A percentile compares a stretch with the other conserved stretches of the same genome.
Conservation (phyloP, 352 stramenopile genomes). For the Phytophthora sojae region DNA sequence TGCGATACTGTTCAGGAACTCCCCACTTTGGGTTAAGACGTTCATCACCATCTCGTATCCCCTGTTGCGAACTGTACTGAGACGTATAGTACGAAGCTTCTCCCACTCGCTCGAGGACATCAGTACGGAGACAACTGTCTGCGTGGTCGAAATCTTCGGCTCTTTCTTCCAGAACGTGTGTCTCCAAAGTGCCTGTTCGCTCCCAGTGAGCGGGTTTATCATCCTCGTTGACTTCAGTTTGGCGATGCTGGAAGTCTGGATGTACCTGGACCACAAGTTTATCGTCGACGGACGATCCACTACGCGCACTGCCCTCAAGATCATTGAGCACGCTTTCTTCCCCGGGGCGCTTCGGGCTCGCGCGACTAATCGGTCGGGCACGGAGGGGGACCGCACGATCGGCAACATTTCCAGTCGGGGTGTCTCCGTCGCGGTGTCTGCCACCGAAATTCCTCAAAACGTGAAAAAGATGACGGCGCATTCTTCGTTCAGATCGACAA, state of each 20-base stretch:
- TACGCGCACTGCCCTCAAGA: constrained; percentile 27
- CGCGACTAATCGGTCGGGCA: not conserved
- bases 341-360: constrained; percentile 1
- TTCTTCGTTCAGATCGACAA: not conserved
- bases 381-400: not conserved
- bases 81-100: constrained; percentile 29
- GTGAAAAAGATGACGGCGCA: not conserved
- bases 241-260: constrained; percentile 20
- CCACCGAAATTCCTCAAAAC: not conserved
- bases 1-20: constrained; percentile 24
- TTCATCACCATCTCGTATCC: constrained; percentile 32
- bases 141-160: constrained; percentile 39
- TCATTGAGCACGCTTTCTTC: constrained; percentile 30
- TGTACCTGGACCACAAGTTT: constrained; percentile 38
- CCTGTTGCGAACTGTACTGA: constrained; percentile 22
- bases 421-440: not conserved
- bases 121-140: constrained; percentile 44
- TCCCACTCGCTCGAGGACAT: constrained; percentile 38
- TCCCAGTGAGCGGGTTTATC: constrained; percentile 23
- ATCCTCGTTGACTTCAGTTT: constrained; percentile 29
- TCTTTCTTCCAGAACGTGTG: constrained; percentile 40
- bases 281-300: constrained; percentile 19
- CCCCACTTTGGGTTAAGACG: constrained; percentile 18
- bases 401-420: not conserved
- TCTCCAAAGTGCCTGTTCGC: constrained; percentile 27